A percentile compares a stretch with the other conserved stretches of the same genome.
Conservation (phyloP, 805 yeast genomes). For the Pichia nakasei region DNA sequence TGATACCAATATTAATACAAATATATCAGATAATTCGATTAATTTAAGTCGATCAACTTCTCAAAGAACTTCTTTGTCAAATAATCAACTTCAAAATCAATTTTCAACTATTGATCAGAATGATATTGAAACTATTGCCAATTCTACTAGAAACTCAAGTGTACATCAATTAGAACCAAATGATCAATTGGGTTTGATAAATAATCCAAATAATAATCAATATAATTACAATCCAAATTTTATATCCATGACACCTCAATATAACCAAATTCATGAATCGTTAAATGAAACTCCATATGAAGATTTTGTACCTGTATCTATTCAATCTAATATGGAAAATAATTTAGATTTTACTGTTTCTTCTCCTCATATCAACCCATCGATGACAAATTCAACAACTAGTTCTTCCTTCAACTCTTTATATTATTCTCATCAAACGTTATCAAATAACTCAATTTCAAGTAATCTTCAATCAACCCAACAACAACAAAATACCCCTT, state of each 20-base stretch:
- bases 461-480: neutral
- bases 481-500: conserved; percentile 11
- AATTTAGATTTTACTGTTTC: conserved; percentile 1
- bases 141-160: neutral
- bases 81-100: neutral
- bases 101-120: conserved; percentile 2
- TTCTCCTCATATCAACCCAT: conserved; percentile 24
- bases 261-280: conserved; percentile 1
- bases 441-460: conserved; percentile 9
- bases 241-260: conserved; percentile 4
- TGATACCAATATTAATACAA: conserved; percentile 7
- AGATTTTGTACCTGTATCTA: conserved; percentile 25
- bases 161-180: neutral
- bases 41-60: neutral
- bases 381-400: conserved; percentile 2
- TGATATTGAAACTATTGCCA: conserved; percentile 2
- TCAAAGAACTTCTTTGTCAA: neutral
- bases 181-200: neutral
- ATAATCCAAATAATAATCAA: neutral
- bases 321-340: conserved; percentile 14
- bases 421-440: conserved; percentile 5
- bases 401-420: conserved; percentile 5
- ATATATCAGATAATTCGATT: neutral
- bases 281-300: conserved; percentile 19
- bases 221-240: neutral